Evolutionary conservation across 2,329 filamentous ascomycete genomes (phyloP).

Genomic region (Annulohypoxylon truncatum): DNA sequence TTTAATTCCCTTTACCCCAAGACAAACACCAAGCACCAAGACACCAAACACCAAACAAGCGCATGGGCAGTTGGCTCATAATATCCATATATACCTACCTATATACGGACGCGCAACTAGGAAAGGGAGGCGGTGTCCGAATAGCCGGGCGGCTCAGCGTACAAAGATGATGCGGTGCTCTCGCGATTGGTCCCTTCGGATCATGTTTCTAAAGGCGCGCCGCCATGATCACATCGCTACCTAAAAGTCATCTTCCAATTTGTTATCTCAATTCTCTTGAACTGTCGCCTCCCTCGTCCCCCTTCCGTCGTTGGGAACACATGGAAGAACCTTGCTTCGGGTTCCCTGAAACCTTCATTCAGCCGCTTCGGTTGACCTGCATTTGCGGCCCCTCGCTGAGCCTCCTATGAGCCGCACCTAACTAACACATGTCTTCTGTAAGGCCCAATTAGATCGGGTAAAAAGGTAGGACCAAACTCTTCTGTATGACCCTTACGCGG

Average conservation of each 20-base stretch:
- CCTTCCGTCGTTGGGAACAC: conserved; percentile 31
- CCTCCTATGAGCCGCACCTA: conserved; percentile 44
- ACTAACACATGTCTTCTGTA: conserved; percentile 40
- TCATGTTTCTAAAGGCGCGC: conserved; percentile 35
- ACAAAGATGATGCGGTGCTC: conserved; percentile 34
- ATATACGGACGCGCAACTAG: conserved; percentile 32
- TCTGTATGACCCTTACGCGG: conserved; percentile 25
- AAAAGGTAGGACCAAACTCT: conserved; percentile 26
- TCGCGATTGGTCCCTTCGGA: conserved; percentile 41
- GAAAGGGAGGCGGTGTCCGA: conserved; percentile 37
- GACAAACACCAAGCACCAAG: not conserved
- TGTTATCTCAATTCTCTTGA: conserved; percentile 8
- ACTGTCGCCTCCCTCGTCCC: conserved; percentile 12
- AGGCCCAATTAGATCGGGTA: conserved; percentile 29
- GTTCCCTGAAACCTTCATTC: conserved; percentile 37
- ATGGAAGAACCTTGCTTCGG: conserved; percentile 36
- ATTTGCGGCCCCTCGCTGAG: conserved; percentile 39
- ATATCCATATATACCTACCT: not conserved
- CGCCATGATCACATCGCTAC: conserved; percentile 25
- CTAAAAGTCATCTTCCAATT: not conserved
- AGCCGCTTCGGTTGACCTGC: conserved; percentile 44
- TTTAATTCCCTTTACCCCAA: conserved; percentile 9
- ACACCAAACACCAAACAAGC: not conserved
- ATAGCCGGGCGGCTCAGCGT: conserved; percentile 37
- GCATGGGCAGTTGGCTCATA: conserved; percentile 8